These are phyloP conservation scores for Magnolia sinica DNA, from an alignment of 164 flowering plant species.

Conservation along the genomic window DNA sequence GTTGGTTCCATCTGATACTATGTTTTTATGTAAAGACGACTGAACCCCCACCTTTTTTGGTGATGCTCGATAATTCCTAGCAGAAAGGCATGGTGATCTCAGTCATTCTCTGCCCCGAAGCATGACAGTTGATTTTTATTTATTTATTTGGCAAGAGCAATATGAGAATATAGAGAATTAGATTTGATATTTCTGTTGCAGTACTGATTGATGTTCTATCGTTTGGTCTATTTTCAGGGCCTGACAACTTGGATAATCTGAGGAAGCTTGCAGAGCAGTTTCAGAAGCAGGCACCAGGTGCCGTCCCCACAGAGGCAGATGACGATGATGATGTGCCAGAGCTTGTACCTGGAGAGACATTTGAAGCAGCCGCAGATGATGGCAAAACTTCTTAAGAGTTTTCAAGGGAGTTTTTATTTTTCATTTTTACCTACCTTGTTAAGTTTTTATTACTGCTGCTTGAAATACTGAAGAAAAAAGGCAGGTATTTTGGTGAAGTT, in stretches of 20 bases:
- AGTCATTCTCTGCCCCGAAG: not conserved
- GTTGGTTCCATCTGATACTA: not conserved
- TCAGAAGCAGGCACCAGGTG: constrained; percentile 48
- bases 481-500: not conserved
- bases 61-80: not conserved
- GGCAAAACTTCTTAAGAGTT: constrained; percentile 17
- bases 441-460: not conserved
- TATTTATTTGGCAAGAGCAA: not conserved
- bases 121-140: not conserved
- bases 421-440: not conserved
- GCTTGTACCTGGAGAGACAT: constrained; percentile 52
- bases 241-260: constrained; percentile 68
- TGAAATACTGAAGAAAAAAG: constrained; percentile 10
- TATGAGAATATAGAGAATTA: not conserved
- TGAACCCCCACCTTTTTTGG: not conserved
- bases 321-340: constrained; percentile 69
- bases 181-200: not conserved
- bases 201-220: not conserved
- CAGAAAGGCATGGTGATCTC: not conserved
- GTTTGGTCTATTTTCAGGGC: constrained; percentile 31
- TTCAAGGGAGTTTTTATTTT: constrained; percentile 1
- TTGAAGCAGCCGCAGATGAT: constrained; percentile 54
- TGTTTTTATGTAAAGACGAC: not conserved
- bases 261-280: constrained; percentile 68
- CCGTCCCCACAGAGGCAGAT: constrained; percentile 32